Evolutionary conservation across 2,329 filamentous ascomycete genomes (phyloP).

Genomic region (Atkinsonella hypoxylon): DNA sequence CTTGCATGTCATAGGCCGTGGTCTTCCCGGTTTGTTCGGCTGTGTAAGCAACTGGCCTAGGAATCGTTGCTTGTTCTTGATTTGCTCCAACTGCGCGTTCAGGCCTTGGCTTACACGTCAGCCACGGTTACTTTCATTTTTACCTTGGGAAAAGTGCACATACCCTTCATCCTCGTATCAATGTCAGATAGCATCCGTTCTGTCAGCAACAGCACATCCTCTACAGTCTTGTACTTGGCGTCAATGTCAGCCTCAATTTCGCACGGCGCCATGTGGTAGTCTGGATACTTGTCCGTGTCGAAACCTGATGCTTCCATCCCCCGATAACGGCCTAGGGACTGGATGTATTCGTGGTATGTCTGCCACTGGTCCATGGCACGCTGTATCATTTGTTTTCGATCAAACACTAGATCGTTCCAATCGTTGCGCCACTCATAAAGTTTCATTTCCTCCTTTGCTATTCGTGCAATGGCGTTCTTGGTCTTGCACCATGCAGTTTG

Average conservation of each 20-base stretch:
- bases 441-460: conserved; percentile 15
- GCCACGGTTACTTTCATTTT: not conserved
- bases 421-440: conserved; percentile 18
- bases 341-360: conserved; percentile 22
- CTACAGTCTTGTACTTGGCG: conserved; percentile 16
- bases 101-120: conserved; percentile 14
- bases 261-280: conserved; percentile 27
- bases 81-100: conserved; percentile 18
- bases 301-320: conserved; percentile 26
- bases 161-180: conserved; percentile 24
- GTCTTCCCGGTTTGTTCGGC: conserved; percentile 24
- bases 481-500: conserved; percentile 24
- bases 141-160: conserved; percentile 6
- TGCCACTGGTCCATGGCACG: conserved; percentile 21
- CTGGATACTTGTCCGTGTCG: conserved; percentile 25
- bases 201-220: conserved; percentile 22
- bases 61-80: conserved; percentile 24
- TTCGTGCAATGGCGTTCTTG: conserved; percentile 15
- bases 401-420: conserved; percentile 13
- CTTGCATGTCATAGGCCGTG: conserved; percentile 28
- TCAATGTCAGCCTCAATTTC: conserved; percentile 22
- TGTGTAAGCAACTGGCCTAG: conserved; percentile 27
- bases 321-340: conserved; percentile 23
- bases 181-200: conserved; percentile 23
- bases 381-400: conserved; percentile 20